Evolutionary conservation across 139 green algal species (phyloP).

Genomic region (Microglena sp.): DNA sequence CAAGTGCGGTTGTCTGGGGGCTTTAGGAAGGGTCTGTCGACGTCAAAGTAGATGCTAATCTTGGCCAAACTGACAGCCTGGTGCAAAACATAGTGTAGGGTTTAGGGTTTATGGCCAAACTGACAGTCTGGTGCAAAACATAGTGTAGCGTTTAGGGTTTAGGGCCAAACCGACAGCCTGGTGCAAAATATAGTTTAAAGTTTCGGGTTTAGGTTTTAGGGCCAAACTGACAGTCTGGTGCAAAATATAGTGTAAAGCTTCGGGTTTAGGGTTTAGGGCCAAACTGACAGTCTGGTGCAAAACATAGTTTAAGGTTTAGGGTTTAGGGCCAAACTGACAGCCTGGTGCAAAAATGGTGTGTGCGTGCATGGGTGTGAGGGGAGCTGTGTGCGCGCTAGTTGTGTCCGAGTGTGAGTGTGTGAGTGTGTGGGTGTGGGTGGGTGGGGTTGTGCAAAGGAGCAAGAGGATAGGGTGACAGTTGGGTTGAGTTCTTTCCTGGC

Average conservation of each 20-base stretch:
- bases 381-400: no score
- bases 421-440: no score
- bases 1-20: slow-evolving; percentile 25
- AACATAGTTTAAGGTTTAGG: no score
- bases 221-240: neutral
- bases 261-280: neutral
- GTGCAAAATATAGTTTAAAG: no score
- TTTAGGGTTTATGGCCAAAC: no score
- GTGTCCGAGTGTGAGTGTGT: no score
- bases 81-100: neutral
- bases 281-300: neutral
- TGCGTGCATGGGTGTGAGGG: no score
- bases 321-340: neutral
- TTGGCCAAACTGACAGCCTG: slow-evolving; percentile 54
- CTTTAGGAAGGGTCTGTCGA: slow-evolving; percentile 34
- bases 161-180: no score
- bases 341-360: neutral
- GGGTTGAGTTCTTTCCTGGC: no score
- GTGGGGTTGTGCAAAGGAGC: no score
- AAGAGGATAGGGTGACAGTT: no score
- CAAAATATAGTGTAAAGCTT: neutral
- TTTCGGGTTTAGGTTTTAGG: neutral
- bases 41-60: slow-evolving; percentile 76
- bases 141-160: neutral
- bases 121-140: neutral